Conservation (phyloP, 768 basidiomycete genomes). For the Mycena floridula region DNA sequence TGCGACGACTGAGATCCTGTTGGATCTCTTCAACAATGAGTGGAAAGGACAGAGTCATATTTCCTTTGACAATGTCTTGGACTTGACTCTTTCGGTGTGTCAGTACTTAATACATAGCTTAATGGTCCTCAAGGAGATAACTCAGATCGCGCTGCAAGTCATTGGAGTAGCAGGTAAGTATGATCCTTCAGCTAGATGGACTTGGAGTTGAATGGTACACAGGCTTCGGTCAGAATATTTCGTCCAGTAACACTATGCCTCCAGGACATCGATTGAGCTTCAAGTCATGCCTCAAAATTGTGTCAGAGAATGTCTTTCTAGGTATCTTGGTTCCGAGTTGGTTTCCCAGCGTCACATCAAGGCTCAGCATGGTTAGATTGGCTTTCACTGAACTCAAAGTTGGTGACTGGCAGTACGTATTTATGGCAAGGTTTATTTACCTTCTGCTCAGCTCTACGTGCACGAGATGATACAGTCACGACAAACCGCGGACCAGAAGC, state of each 20-base stretch:
- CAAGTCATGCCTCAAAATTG: conserved; percentile 41
- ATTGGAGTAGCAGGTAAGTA: conserved; percentile 45
- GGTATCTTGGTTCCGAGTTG: conserved; percentile 34
- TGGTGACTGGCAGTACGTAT: background rate
- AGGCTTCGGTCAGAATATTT: conserved; percentile 48
- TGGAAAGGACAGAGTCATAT: conserved; percentile 31
- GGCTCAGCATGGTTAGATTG: conserved; percentile 21
- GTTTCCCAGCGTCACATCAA: conserved; percentile 30
- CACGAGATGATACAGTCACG: conserved; percentile 47
- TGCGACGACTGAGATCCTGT: conserved; percentile 34
- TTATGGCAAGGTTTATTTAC: background rate
- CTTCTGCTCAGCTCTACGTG: conserved; percentile 27
- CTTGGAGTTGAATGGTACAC: background rate
- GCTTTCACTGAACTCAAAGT: conserved; percentile 43
- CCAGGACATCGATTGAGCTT: conserved; percentile 38
- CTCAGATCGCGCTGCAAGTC: conserved; percentile 50
- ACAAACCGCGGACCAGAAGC: conserved; percentile 25
- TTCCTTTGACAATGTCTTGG: conserved; percentile 37
- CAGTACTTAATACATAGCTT: background rate
- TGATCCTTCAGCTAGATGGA: background rate
- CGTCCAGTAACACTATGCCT: conserved; percentile 27
- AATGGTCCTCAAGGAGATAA: background rate
- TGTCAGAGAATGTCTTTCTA: conserved; percentile 29
- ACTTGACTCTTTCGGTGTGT: conserved; percentile 48
- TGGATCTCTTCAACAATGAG: conserved; percentile 39